These are phyloP conservation scores for Wickerhamomyces canadensis DNA, from an alignment of 805 yeast species.

Conservation along the genomic window DNA sequence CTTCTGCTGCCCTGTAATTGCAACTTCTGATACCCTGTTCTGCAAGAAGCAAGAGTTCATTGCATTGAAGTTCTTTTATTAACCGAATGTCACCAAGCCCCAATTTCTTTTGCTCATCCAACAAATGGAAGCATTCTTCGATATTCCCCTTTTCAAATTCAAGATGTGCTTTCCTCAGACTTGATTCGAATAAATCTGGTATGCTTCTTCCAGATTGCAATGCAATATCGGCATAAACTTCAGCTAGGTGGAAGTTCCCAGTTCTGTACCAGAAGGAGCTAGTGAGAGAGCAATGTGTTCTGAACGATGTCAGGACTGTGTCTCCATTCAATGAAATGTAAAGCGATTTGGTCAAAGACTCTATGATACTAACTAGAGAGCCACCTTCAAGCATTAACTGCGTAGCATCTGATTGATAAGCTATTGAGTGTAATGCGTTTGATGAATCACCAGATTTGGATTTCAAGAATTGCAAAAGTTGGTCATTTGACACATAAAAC, in stretches of 20 bases:
- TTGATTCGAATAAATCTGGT: slow-evolving; percentile 34
- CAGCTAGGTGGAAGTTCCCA: slow-evolving; percentile 43
- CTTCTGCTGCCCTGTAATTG: slow-evolving; percentile 23
- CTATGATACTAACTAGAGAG: slow-evolving; percentile 39
- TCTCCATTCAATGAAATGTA: slow-evolving; percentile 49
- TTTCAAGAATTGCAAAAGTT: slow-evolving; percentile 52
- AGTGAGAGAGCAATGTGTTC: slow-evolving; percentile 40
- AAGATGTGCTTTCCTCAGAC: slow-evolving; percentile 35
- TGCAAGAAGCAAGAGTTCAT: slow-evolving; percentile 35
- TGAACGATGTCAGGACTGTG: slow-evolving; percentile 26
- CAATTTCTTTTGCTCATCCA: slow-evolving; percentile 29
- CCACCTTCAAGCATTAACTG: slow-evolving; percentile 49
- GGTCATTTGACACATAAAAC: slow-evolving; percentile 55
- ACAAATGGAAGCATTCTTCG: slow-evolving; percentile 31
- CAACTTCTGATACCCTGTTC: slow-evolving; percentile 24
- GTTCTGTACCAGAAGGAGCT: slow-evolving; percentile 46
- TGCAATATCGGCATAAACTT: slow-evolving; percentile 43
- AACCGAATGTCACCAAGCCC: slow-evolving; percentile 22
- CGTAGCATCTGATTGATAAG: slow-evolving; percentile 60
- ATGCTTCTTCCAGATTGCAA: slow-evolving; percentile 31
- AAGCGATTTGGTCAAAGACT: slow-evolving; percentile 51
- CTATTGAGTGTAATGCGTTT: slow-evolving; percentile 40
- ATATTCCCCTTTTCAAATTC: slow-evolving; percentile 35
- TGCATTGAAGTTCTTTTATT: slow-evolving; percentile 34
- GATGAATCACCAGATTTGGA: slow-evolving; percentile 25